Base-by-base conservation (phyloP, 2,329 filamentous ascomycete genomes). In the Dactylellina leptospora region DNA sequence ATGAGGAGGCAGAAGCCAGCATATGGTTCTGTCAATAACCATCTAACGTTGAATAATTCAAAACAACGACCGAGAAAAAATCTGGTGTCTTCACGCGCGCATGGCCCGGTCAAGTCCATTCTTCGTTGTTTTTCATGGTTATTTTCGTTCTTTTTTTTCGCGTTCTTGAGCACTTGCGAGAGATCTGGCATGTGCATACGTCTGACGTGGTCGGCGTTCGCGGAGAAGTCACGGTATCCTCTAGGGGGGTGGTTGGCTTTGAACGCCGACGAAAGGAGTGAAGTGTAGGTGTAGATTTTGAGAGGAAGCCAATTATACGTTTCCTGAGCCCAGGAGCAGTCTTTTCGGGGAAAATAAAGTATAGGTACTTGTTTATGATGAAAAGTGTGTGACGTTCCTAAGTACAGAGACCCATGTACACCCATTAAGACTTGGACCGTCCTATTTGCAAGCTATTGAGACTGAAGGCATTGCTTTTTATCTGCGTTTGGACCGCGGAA, bases 391-490 rank as follows among this genome's bases (percentile, higher is more conserved):
- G 28, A 38, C 51, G 44, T 44, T 58, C 61, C 44, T n/a, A 27
- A 16, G 61, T 66, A 66, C 30, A 18, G 16, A 25, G 25, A 58
- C 51, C 23, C 18, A 20, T 4, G 1, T 0, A 11, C 23, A 6
- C 61, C 61, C 28, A 27, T 16, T 22, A 28, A 18, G 28, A 44
- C 42, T 9, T 1, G 23, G 5, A 5, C 3, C 40, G 22, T 38
- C 28, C 33, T 20, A 4, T 10, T 16, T 6, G 27, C 13, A 33
- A 33, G 3, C 28, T 10, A 13, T 23, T 11, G 10, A 20, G 4
- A 4, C 10, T 30, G n/a, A 44, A 5, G 36, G 28, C 40, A 28
- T 66, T 66, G 61, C 61, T 66, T 66, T 55, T 66, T 66, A 38
- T 51, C 47, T 44, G 51, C 51, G 51, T 66, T 66, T 27, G n/a